Evolutionary conservation across 805 yeast species (phyloP).

Genomic region (Monosporozyma servazzii): DNA sequence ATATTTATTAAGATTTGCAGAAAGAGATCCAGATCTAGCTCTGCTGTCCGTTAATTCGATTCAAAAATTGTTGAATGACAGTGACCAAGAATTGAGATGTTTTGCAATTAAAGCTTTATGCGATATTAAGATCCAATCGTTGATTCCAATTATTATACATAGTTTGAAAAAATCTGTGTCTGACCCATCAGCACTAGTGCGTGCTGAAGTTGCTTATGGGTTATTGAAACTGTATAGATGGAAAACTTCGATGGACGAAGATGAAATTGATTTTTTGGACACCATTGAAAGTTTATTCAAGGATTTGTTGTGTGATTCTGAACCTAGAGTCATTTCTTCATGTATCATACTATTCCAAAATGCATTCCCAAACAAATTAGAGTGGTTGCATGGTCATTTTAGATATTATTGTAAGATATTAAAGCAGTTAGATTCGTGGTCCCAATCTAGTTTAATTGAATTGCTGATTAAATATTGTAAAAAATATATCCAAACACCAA

Average conservation of each 20-base stretch:
- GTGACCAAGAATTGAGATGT: slow-evolving; percentile 57
- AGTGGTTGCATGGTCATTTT: slow-evolving; percentile 61
- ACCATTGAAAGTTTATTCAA: slow-evolving; percentile 45
- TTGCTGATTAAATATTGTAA: slow-evolving; percentile 60
- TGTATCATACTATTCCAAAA: slow-evolving; percentile 50
- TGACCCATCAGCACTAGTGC: slow-evolving; percentile 71
- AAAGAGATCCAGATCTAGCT: slow-evolving; percentile 80
- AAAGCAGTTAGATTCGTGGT: slow-evolving; percentile 59
- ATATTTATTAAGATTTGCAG: slow-evolving; percentile 69
- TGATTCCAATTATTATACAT: slow-evolving; percentile 66
- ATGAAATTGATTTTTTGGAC: slow-evolving; percentile 31
- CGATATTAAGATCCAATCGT: slow-evolving; percentile 73
- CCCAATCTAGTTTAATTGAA: slow-evolving; percentile 52
- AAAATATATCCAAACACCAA: slow-evolving; percentile 48
- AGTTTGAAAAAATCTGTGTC: slow-evolving; percentile 58
- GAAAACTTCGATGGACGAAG: slow-evolving; percentile 17
- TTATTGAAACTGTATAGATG: slow-evolving; percentile 46
- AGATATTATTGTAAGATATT: slow-evolving; percentile 45
- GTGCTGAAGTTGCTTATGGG: slow-evolving; percentile 72
- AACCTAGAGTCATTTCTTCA: slow-evolving; percentile 57
- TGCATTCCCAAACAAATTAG: slow-evolving; percentile 49
- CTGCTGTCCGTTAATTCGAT: slow-evolving; percentile 83
- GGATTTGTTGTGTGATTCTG: slow-evolving; percentile 54
- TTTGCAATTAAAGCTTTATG: slow-evolving; percentile 71
- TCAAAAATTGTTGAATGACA: slow-evolving; percentile 71